Evolutionary conservation across 106 monocot genomes (phyloP), one percentile per base, ranked within the genome.

Genomic region (Apostasia ramifera): DNA sequence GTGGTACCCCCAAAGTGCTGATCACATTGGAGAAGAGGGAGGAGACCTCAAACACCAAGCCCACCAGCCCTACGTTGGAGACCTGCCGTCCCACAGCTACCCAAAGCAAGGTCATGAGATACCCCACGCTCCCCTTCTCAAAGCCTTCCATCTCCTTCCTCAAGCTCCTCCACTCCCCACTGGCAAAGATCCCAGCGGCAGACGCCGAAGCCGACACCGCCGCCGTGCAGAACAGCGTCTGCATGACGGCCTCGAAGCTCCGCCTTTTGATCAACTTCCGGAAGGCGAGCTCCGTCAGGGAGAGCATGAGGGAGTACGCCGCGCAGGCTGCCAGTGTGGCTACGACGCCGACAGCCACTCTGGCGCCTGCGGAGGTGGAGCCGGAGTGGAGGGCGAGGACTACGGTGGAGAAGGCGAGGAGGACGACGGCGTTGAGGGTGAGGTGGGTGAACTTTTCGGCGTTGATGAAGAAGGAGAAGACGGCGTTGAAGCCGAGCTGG

Each of bases 11-110:
- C 26, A 83, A 37, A 1, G 79, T 83, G 67, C 75, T 75, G 26
- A 83, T 83, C 40, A 72, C 79, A 69, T 83, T 83, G 5, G 83
- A 75, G 62, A 83, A 83, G 12, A 83, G 75, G 1, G 83, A 83
- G 5, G 83, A 79, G 12, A 83, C 76, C 8, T 63, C 76, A 72
- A 79, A 83, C 26, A 74, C 58, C 45, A 83, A 67, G 6, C 83
- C 83, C 38, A 79, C 76, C 1, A 71, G 67, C 53, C 83, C 83
- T 51, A 79, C 71, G 7, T 74, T 66, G 0, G 66, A 66, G n/a
- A 79, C 42, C 47, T 67, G 61, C 83, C 83, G 79, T 8, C 66
- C 47, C n/a, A 83, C 55, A 47, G 66, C 79, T 6, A 76, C 79
- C 79, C 75, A 60, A 5, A 69, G 66, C 54, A 79, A 51, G 4